A percentile compares a stretch with the other conserved stretches of the same genome.
phyloP scores from a whole-genome alignment of 257 asterid species.

The Nicotiana knightiana region DNA sequence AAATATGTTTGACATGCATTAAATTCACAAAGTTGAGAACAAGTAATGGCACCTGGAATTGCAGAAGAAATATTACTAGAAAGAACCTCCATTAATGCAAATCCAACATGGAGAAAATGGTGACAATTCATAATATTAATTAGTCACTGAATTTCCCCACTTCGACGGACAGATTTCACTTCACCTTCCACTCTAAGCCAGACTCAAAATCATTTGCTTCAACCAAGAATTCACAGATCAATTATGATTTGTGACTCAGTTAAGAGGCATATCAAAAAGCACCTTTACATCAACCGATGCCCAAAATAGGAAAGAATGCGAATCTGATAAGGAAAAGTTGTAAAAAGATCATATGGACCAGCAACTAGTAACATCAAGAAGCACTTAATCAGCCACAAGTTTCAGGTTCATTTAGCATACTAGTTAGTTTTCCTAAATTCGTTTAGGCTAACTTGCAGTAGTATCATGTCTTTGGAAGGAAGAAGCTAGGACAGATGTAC shows the following conservation, averaged over 20 bases:
- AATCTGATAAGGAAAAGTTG: not conserved
- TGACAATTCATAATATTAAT: not conserved
- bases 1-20: not conserved
- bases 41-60: not conserved
- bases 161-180: not conserved
- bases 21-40: not conserved
- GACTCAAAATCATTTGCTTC: not conserved
- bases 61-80: not conserved
- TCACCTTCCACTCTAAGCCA: not conserved
- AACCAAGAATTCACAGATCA: not conserved
- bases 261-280: not conserved
- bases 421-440: too few species aligned
- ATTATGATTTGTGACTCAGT: not conserved
- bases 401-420: too few species aligned
- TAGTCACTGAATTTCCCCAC: not conserved
- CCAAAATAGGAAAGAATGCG: not conserved
- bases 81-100: not conserved
- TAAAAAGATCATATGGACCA: not conserved
- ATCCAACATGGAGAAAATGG: not conserved
- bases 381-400: too few species aligned
- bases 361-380: not conserved
- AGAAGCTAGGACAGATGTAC: slow-evolving; percentile 19
- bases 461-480: slow-evolving; percentile 6
- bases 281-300: not conserved
- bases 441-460: too few species aligned